phyloP scores from a whole-genome alignment of 352 stramenopile genomes.

The Lagenidium sp. region DNA sequence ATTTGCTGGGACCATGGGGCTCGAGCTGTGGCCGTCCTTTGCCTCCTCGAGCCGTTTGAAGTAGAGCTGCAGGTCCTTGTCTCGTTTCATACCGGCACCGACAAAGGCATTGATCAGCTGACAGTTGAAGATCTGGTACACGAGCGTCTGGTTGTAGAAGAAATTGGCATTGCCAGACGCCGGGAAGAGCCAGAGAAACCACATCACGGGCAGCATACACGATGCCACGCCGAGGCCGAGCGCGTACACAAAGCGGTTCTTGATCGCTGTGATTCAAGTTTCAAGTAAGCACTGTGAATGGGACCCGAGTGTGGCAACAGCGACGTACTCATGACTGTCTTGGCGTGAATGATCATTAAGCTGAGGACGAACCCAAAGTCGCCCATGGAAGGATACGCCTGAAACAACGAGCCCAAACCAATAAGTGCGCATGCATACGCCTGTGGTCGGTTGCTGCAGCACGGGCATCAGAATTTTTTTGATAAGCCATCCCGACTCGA shows the following conservation, averaged over 20 bases:
- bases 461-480: not conserved
- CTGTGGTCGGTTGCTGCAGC: slow-evolving; percentile 50
- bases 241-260: slow-evolving; percentile 68
- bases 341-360: slow-evolving; percentile 57
- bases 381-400: slow-evolving; percentile 67
- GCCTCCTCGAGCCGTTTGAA: slow-evolving; percentile 12
- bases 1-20: too few relatives aligned
- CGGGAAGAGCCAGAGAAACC: slow-evolving; percentile 82
- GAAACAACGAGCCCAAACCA: slow-evolving; percentile 72
- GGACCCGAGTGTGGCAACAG: not conserved
- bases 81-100: slow-evolving; percentile 67
- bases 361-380: slow-evolving; percentile 77
- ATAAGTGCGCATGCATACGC: slow-evolving; percentile 54
- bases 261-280: slow-evolving; percentile 43
- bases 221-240: slow-evolving; percentile 56
- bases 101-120: slow-evolving; percentile 75
- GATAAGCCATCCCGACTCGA: not conserved
- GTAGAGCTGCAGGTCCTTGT: slow-evolving; percentile 71
- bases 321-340: slow-evolving; percentile 64
- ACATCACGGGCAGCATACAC: slow-evolving; percentile 79
- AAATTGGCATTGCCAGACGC: slow-evolving; percentile 85
- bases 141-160: slow-evolving; percentile 84
- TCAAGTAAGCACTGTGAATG: too few relatives aligned
- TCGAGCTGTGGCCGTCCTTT: too few relatives aligned
- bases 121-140: slow-evolving; percentile 81